Percentiles rank a stretch among this genome's conserved stretches.
Conservation (phyloP, 2,329 filamentous ascomycete species). For the Lachnellula willkommii region DNA sequence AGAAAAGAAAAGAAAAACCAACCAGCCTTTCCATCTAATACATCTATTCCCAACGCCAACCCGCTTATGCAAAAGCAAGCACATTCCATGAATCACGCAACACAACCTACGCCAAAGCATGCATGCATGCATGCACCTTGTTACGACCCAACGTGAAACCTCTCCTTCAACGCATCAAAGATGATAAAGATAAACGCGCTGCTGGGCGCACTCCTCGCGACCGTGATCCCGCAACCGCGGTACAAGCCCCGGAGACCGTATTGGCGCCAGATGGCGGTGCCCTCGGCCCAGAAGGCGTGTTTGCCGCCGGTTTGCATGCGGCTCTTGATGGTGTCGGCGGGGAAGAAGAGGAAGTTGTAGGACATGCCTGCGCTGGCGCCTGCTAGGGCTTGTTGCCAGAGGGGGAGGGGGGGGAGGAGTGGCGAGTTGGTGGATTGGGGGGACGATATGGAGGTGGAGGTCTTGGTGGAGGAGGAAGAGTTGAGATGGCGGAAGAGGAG, state of each 20-base stretch:
- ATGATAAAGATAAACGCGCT: conserved; percentile 98
- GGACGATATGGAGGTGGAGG: conserved; percentile 27
- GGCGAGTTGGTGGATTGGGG: conserved; percentile 3
- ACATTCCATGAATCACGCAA: too few relatives aligned
- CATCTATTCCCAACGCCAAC: too few relatives aligned
- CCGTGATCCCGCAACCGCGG: conserved; percentile 90
- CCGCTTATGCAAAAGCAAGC: too few relatives aligned
- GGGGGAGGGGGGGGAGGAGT: conserved; percentile 50
- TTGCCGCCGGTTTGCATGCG: conserved; percentile 88
- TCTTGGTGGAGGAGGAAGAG: conserved; percentile 33
- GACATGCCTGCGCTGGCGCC: conserved; percentile 84
- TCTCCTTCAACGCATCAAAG: conserved; percentile 76
- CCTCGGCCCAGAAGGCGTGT: conserved; percentile 61
- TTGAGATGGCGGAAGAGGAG: conserved; percentile 38
- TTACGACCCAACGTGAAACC: conserved; percentile 43
- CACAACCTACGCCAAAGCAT: too few relatives aligned
- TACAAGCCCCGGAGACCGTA: conserved; percentile 83
- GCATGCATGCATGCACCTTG: too few relatives aligned
- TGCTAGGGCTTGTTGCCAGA: conserved; percentile 83
- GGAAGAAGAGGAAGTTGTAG: conserved; percentile 97
- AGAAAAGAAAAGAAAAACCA: too few relatives aligned
- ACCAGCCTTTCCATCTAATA: too few relatives aligned
- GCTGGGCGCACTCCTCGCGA: conserved; percentile 79
- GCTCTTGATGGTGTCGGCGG: conserved; percentile 94
- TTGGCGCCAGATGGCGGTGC: conserved; percentile 69